Base-by-base conservation (phyloP, 2,329 filamentous ascomycete genomes). In the Rutstroemia sp. region DNA sequence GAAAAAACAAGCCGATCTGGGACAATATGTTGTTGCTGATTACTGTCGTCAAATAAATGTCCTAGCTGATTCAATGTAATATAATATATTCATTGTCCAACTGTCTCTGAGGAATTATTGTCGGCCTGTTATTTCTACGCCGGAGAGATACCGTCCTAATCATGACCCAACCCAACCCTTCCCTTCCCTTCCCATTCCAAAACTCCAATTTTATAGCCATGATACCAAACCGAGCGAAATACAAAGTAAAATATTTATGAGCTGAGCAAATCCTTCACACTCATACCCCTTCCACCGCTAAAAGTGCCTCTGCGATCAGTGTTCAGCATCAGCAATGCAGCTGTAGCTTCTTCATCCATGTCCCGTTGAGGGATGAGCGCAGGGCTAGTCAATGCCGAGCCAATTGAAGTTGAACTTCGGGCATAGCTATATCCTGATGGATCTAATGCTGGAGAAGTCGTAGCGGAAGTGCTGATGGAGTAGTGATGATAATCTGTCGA, bases 311-410 rank as follows among this genome's bases (percentile, higher is more conserved):
- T 76, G 42, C 89, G 81, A 69, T 94, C 90, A 54, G 78, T 83
- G 63, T 92, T 95, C 58, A 96, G 75, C 91, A 96, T 95, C 69
- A 96, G 72, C 63, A 96, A 71, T 3, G 91, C 92, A 12, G 89
- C 86, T 7, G 90, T 94, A 1, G 90, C 92, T 50, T 84, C 81
- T 38, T 74, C 73, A 65, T 81, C 67, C 37, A 65, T 86, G 60
- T 88, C 83, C 19, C 73, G 41, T 65, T 81, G 78, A 0, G 82
- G 80, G 19, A 72, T 67, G 46, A 85, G 69, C 7, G 77, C 77
- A 1, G 82, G 82, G 60, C 81, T 84, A 5, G 84, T 83, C 58
- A 83, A 67, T 0, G 79, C 73, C 49, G 78, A 86, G 2, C 73
- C 77, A 2, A 63, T 46, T 1, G 60, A 60, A n/a, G 61, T 53